Evolutionary conservation across 305 asterid species (phyloP).

Genomic region (Andrographis paniculata): DNA sequence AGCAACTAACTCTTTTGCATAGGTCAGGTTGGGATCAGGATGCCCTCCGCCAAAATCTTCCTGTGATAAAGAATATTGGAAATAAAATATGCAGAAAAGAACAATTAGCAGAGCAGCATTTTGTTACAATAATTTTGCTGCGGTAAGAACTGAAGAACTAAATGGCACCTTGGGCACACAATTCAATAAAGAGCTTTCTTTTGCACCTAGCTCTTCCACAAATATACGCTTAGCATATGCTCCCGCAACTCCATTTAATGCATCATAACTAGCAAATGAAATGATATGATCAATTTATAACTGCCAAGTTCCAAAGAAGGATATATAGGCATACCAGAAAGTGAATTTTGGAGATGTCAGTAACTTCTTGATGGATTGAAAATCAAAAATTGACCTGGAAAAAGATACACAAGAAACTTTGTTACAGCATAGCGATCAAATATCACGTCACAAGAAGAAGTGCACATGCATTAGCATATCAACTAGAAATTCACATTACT

Average conservation of each 20-base stretch:
- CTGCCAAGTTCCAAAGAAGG: background rate
- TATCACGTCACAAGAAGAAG: too few species aligned
- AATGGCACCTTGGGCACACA: slow-evolving; percentile 89
- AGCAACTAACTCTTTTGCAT: slow-evolving; percentile 93
- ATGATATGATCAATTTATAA: background rate
- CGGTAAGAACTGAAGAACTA: slow-evolving; percentile 7
- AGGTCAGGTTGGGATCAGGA: slow-evolving; percentile 98
- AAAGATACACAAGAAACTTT: slow-evolving; percentile 12
- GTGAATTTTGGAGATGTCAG: slow-evolving; percentile 57
- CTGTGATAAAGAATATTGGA: slow-evolving; percentile 36
- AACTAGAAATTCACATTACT: too few species aligned
- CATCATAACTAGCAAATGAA: slow-evolving; percentile 59
- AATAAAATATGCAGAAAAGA: background rate
- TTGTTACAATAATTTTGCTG: background rate
- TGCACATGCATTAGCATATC: background rate
- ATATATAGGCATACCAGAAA: slow-evolving; percentile 45
- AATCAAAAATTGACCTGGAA: slow-evolving; percentile 70
- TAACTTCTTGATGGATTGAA: slow-evolving; percentile 55
- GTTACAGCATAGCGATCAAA: background rate
- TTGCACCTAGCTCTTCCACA: slow-evolving; percentile 94
- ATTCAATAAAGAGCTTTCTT: slow-evolving; percentile 74
- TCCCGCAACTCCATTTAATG: slow-evolving; percentile 98
- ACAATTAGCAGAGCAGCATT: background rate
- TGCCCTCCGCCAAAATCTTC: slow-evolving; percentile 99
- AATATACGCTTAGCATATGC: slow-evolving; percentile 89